These are phyloP conservation scores for Boletellus ananiceps DNA, from an alignment of 768 basidiomycete genomes.

Conservation along the genomic window DNA sequence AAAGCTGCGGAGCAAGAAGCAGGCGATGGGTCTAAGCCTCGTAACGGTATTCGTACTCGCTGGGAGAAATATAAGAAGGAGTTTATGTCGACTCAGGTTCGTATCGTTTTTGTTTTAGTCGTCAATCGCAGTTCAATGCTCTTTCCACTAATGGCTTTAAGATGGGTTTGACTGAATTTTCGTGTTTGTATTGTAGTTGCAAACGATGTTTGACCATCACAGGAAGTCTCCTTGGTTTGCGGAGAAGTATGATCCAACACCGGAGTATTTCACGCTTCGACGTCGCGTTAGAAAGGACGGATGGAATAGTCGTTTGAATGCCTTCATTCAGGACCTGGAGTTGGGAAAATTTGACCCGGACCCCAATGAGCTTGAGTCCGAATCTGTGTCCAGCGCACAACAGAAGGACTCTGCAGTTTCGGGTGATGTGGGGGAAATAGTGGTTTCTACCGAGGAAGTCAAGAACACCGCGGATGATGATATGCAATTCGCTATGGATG, in stretches of 20 bases:
- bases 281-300: constrained; percentile 78
- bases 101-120: constrained; percentile 31
- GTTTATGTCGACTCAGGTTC: constrained; percentile 82
- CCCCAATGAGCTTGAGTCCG: constrained; percentile 55
- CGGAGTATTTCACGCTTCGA: constrained; percentile 68
- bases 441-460: constrained; percentile 44
- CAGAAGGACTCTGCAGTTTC: constrained; percentile 45
- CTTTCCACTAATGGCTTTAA: constrained; percentile 5
- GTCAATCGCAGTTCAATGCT: constrained; percentile 11
- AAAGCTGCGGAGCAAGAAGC: constrained; percentile 82
- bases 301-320: constrained; percentile 68
- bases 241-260: constrained; percentile 86
- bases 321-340: constrained; percentile 77
- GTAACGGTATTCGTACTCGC: constrained; percentile 74
- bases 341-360: constrained; percentile 83
- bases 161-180: constrained; percentile 21
- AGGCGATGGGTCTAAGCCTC: constrained; percentile 75
- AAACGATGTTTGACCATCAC: constrained; percentile 94
- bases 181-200: constrained; percentile 64
- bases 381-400: constrained; percentile 46
- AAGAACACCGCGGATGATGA: constrained; percentile 63
- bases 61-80: constrained; percentile 97
- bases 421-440: constrained; percentile 35
- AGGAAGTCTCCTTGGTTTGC: constrained; percentile 95
- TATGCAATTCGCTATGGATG: constrained; percentile 68